Conservation (phyloP, 805 yeast genomes). For the Candida maris region DNA sequence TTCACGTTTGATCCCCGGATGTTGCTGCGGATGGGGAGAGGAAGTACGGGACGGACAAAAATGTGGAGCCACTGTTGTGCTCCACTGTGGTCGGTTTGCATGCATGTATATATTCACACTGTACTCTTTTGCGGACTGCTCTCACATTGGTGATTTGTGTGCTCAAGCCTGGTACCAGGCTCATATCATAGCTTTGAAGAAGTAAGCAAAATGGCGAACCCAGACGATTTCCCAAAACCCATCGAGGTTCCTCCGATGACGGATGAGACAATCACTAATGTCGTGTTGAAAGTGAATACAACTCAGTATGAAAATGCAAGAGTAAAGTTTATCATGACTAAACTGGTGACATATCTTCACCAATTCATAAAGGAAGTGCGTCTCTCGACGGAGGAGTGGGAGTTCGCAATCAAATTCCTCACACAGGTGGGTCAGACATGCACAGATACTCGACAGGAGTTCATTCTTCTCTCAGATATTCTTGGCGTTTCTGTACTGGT, state of each 20-base stretch:
- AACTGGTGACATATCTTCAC: constrained; percentile 5
- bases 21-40: too few species aligned
- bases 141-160: not conserved
- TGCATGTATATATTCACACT: not conserved
- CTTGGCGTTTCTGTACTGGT: constrained; percentile 9
- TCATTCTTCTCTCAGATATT: constrained; percentile 7
- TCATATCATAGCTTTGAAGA: too few species aligned
- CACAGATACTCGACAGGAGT: constrained; percentile 10
- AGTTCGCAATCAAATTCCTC: constrained; percentile 4
- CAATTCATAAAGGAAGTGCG: constrained; percentile 7
- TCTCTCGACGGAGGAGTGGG: constrained; percentile 11
- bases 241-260: constrained; percentile 10
- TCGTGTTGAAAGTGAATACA: constrained; percentile 8
- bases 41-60: too few species aligned
- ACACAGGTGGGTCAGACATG: constrained; percentile 10
- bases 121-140: not conserved
- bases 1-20: too few species aligned
- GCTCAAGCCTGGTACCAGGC: too few species aligned
- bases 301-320: constrained; percentile 7
- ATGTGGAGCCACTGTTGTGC: not conserved
- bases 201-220: not conserved
- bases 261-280: constrained; percentile 9
- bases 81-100: not conserved
- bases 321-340: constrained; percentile 3
- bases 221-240: constrained; percentile 5